A percentile compares a stretch with the other conserved stretches of the same genome.
Evolutionary conservation across 768 basidiomycete genomes (phyloP).

Genomic region (Leccinum broughii): DNA sequence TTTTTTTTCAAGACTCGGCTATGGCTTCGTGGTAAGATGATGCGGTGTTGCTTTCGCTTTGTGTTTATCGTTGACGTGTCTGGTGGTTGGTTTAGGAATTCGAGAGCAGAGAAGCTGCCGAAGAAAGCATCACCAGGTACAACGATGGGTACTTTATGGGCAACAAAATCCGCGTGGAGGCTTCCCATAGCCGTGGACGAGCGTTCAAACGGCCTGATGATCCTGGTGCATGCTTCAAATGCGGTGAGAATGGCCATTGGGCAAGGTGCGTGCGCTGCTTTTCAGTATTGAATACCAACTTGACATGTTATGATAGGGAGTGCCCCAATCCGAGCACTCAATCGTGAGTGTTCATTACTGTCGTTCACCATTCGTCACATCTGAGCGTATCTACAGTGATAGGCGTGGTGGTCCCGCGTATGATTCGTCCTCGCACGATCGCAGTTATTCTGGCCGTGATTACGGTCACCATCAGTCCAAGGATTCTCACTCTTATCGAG

Average conservation of each 20-base stretch:
- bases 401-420: constrained; percentile 43
- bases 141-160: constrained; percentile 80
- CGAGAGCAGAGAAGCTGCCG: constrained; percentile 75
- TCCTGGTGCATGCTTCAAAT: constrained; percentile 86
- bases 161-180: constrained; percentile 86
- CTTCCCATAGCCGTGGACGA: constrained; percentile 81
- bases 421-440: constrained; percentile 57
- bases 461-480: constrained; percentile 44
- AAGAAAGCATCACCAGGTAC: constrained; percentile 85
- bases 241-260: constrained; percentile 86
- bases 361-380: background rate
- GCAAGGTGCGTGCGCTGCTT: constrained; percentile 58
- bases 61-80: background rate
- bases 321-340: constrained; percentile 57
- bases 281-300: background rate
- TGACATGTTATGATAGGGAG: constrained; percentile 49
- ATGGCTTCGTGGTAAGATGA: constrained; percentile 82
- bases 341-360: constrained; percentile 43
- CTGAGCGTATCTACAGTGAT: constrained; percentile 17
- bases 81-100: constrained; percentile 60
- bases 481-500: constrained; percentile 46
- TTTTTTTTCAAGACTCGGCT: constrained; percentile 59
- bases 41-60: background rate
- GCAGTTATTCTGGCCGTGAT: constrained; percentile 54
- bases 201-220: constrained; percentile 82